Evolutionary conservation across 1,139 yeast species (phyloP).

Genomic region (Diutina catenulata): DNA sequence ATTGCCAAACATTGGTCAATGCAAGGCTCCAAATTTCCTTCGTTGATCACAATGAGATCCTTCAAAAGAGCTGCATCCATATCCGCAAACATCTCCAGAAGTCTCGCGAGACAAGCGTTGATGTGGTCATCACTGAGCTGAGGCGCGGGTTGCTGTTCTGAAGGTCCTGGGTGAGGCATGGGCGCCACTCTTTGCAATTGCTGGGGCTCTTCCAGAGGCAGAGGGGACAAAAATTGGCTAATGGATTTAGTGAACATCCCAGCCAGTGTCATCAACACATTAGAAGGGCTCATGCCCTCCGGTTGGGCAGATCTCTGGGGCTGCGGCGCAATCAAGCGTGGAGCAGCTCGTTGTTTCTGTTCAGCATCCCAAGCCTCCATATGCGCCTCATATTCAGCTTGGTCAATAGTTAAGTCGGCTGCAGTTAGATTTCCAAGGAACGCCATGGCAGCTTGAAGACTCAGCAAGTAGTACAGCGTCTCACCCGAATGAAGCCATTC

Average conservation of each 20-base stretch:
- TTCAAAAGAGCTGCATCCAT: slow-evolving; percentile 56
- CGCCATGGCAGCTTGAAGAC: slow-evolving; percentile 75
- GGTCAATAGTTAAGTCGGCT: slow-evolving; percentile 48
- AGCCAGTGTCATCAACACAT: slow-evolving; percentile 40
- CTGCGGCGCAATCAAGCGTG: slow-evolving; percentile 13
- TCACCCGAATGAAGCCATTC: slow-evolving; percentile 71
- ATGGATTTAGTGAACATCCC: slow-evolving; percentile 40
- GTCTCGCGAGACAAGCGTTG: slow-evolving; percentile 23
- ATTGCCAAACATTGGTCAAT: slow-evolving; percentile 51
- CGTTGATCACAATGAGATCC: slow-evolving; percentile 59
- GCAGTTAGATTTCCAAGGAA: slow-evolving; percentile 54
- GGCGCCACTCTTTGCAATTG: background rate
- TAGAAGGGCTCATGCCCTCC: slow-evolving; percentile 29
- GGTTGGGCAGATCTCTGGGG: slow-evolving; percentile 6
- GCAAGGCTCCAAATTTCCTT: slow-evolving; percentile 61
- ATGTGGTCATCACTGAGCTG: slow-evolving; percentile 6
- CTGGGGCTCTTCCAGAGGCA: slow-evolving; percentile 12
- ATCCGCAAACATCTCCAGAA: slow-evolving; percentile 66
- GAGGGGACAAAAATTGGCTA: slow-evolving; percentile 32
- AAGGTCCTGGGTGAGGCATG: background rate
- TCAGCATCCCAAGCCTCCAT: slow-evolving; percentile 42
- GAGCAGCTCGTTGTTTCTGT: slow-evolving; percentile 10
- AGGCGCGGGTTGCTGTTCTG: slow-evolving; percentile 11
- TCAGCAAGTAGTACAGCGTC: slow-evolving; percentile 76
- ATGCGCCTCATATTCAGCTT: slow-evolving; percentile 41